Evolutionary conservation across 306 rosid genomes (phyloP), one percentile per base, ranked within the genome.

Genomic region (Elaeagnus macrophylla): DNA sequence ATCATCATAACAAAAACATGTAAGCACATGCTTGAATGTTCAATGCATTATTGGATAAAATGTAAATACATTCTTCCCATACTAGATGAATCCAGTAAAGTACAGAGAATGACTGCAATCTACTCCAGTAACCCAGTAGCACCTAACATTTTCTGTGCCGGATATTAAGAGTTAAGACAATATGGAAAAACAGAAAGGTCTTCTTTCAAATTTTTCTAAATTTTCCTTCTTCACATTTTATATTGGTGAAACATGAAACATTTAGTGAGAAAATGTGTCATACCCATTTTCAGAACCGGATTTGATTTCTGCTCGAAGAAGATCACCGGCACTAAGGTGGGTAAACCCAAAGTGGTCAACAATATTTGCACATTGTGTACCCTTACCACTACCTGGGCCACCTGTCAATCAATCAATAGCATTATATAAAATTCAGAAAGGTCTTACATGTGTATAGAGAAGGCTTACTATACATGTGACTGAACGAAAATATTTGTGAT

Each of bases 291-390:
- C 88, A 56, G 99, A 93, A 55, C 95, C 99, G 61, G 99, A 93
- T 66, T 80, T 84, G 54, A 83, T 87, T 76, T 93, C 99, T 62
- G 82, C 99, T 48, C 99, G 82, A 52, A 93, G 83, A 73, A 93
- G 99, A 79, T 93, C 99, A n/a, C 99, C 99, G 52, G 99, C 99
- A 72, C 99, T 93, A 58, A 93, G 99, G 73, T 93, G 99, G 65
- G 89, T 82, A 72, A 51, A 93, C 70, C 94, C 89, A 36, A 77
- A 93, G 39, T 80, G 67, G 53, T 87, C 20, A 0, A 84, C 93
- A 74, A 93, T 73, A 53, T 80, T 84, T 51, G 88, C 74, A 82
- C 96, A 93, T 54, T 93, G 99, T 25, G 99, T 93, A 59, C 96
- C 99, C 80, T 93, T 93, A 68, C 99, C 99, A 39, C 99, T 87